phyloP scores from a whole-genome alignment of 2,329 filamentous ascomycete species.

The Botrytis pseudocinerea region DNA sequence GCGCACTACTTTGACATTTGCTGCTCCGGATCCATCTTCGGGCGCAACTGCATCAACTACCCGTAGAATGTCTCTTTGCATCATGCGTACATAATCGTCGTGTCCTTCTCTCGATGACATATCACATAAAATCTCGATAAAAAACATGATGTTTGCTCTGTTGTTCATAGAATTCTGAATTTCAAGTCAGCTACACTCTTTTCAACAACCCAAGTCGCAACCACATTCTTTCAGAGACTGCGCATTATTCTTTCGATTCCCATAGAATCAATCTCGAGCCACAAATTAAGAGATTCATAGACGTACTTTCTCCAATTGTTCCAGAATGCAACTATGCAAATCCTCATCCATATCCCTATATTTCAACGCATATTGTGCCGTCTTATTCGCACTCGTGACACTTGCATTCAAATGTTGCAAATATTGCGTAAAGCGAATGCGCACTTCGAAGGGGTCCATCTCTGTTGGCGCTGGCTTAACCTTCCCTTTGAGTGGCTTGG shows the following conservation, averaged over 20 bases:
- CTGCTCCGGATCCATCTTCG: conserved; percentile 80
- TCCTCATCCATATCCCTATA: conserved; percentile 96
- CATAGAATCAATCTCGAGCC: background rate
- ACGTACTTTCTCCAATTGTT: conserved; percentile 82
- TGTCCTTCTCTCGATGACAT: conserved; percentile 61
- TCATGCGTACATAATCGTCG: conserved; percentile 84
- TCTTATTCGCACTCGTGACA: conserved; percentile 84
- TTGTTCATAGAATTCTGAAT: conserved; percentile 89
- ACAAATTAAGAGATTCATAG: background rate
- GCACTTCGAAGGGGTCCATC: conserved; percentile 88
- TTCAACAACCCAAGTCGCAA: background rate
- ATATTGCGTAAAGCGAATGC: conserved; percentile 91
- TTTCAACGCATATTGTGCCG: conserved; percentile 91
- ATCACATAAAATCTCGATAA: conserved; percentile 93
- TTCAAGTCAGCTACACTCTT: conserved; percentile 14
- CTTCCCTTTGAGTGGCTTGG: conserved; percentile 1
- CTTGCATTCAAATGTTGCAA: conserved; percentile 90
- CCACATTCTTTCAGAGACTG: background rate
- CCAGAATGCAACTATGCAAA: conserved; percentile 92
- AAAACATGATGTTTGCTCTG: conserved; percentile 98
- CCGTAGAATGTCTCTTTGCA: conserved; percentile 87
- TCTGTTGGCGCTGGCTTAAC: conserved; percentile 11
- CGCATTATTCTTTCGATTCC: too few relatives aligned
- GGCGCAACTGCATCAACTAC: conserved; percentile 93
- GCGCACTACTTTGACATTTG: conserved; percentile 90